Percentiles rank a stretch among this genome's conserved stretches.
These are phyloP conservation scores for Paramecium bursaria DNA, from an alignment of 73 alveolate genomes.

Conservation along the genomic window DNA sequence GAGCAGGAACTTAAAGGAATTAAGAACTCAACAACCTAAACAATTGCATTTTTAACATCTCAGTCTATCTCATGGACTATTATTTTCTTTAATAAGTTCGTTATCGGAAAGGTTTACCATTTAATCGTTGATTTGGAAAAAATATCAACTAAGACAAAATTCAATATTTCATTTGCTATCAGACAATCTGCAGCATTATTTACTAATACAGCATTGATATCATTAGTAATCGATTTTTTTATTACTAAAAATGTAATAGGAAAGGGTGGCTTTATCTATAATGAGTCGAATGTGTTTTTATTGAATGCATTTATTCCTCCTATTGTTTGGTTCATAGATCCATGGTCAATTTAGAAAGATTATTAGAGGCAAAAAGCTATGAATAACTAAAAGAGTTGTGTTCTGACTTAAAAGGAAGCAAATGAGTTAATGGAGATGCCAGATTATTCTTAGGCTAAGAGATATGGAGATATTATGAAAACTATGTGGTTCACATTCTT, in stretches of 20 bases:
- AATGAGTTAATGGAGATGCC: constrained; percentile 70
- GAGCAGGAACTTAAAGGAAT: constrained; percentile 39
- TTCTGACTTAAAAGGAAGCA: constrained; percentile 57
- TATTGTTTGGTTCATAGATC: constrained; percentile 67
- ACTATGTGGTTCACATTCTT: constrained; percentile 73
- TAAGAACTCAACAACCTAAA: constrained; percentile 1
- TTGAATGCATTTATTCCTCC: constrained; percentile 68
- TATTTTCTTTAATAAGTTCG: constrained; percentile 63
- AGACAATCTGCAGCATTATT: constrained; percentile 62
- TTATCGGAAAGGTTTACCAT: constrained; percentile 59
- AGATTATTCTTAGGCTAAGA: constrained; percentile 64
- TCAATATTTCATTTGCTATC: constrained; percentile 61
- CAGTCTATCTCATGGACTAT: constrained; percentile 60
- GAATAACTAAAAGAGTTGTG: constrained; percentile 59
- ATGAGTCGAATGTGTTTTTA: constrained; percentile 63
- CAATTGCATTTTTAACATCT: constrained; percentile 55
- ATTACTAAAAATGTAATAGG: constrained; percentile 54
- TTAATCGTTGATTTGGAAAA: constrained; percentile 66
- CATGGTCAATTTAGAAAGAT: constrained; percentile 66
- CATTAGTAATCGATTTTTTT: constrained; percentile 65
- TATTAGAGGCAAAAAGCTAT: constrained; percentile 21
- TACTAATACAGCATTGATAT: constrained; percentile 62
- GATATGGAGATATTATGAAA: constrained; percentile 72
- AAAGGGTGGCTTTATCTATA: constrained; percentile 67
- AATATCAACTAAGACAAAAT: constrained; percentile 60